Conservation (phyloP, 2,329 filamentous ascomycete genomes). For the Colletotrichum sp. region DNA sequence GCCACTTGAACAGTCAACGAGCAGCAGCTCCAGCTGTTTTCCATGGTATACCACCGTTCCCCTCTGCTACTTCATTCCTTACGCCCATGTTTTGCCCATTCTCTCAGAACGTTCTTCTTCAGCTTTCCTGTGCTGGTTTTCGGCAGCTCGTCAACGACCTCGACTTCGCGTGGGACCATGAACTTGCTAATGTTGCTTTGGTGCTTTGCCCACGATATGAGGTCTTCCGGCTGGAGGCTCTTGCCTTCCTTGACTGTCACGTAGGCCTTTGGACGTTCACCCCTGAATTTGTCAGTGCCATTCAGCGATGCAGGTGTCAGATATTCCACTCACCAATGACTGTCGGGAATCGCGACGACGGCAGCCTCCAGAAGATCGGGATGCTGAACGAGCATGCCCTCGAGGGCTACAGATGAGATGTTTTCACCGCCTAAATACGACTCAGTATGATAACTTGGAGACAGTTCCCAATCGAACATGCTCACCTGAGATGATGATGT, state of each 20-base stretch:
- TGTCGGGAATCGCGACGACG: conserved; percentile 85
- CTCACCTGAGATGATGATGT: conserved; percentile 93
- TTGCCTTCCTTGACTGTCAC: conserved; percentile 79
- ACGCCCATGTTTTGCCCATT: conserved; percentile 70
- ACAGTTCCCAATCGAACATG: conserved; percentile 24
- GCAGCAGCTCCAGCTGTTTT: not conserved
- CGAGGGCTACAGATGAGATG: conserved; percentile 91
- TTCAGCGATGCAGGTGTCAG: not conserved
- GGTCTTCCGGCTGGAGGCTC: conserved; percentile 64
- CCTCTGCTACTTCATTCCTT: not conserved
- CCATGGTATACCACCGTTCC: not conserved
- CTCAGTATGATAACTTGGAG: not conserved
- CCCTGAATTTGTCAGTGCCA: conserved; percentile 35
- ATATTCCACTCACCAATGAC: conserved; percentile 67
- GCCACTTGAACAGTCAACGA: not conserved
- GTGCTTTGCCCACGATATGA: conserved; percentile 87
- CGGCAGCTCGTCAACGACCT: conserved; percentile 85
- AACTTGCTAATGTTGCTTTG: conserved; percentile 85
- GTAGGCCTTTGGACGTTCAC: conserved; percentile 94
- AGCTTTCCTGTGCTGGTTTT: conserved; percentile 98
- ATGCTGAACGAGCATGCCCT: conserved; percentile 87
- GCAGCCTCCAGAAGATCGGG: conserved; percentile 90
- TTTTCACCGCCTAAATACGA: conserved; percentile 81
- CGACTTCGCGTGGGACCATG: conserved; percentile 79
- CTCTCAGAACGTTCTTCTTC: conserved; percentile 89